Conservation (phyloP, 129 eudicot genomes). For the Scalesia atractyloides region DNA sequence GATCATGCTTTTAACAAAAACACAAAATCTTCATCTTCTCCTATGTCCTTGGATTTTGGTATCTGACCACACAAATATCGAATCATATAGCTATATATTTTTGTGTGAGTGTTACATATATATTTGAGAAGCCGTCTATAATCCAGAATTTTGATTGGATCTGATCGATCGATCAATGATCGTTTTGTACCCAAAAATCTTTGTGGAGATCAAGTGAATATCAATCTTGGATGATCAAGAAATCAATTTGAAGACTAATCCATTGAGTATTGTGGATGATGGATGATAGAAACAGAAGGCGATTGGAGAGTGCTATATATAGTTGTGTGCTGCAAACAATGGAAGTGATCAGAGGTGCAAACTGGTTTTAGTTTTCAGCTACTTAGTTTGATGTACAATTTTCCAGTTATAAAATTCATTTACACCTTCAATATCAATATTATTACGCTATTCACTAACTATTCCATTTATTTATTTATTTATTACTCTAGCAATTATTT, state of each 20-base stretch:
- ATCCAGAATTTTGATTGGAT: conserved; percentile 23
- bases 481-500: not conserved
- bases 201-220: not conserved
- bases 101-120: conserved; percentile 4
- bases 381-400: conserved; percentile 45
- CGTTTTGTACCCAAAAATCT: conserved; percentile 18
- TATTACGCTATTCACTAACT: conserved; percentile 13
- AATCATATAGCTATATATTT: conserved; percentile 5
- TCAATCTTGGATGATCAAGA: not conserved
- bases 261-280: conserved; percentile 17
- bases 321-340: conserved; percentile 29
- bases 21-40: conserved; percentile 38
- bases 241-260: conserved; percentile 21
- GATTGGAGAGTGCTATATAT: conserved; percentile 34
- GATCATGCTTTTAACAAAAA: conserved; percentile 28
- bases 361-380: conserved; percentile 36
- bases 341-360: conserved; percentile 38
- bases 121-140: not conserved
- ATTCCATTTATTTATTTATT: not conserved
- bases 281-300: conserved; percentile 14
- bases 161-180: conserved; percentile 13
- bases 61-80: conserved; percentile 35
- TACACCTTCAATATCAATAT: conserved; percentile 35
- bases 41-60: conserved; percentile 76
- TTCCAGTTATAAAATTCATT: conserved; percentile 39